phyloP scores from a whole-genome alignment of 2,329 filamentous ascomycete genomes.

The Alternaria arborescens region DNA sequence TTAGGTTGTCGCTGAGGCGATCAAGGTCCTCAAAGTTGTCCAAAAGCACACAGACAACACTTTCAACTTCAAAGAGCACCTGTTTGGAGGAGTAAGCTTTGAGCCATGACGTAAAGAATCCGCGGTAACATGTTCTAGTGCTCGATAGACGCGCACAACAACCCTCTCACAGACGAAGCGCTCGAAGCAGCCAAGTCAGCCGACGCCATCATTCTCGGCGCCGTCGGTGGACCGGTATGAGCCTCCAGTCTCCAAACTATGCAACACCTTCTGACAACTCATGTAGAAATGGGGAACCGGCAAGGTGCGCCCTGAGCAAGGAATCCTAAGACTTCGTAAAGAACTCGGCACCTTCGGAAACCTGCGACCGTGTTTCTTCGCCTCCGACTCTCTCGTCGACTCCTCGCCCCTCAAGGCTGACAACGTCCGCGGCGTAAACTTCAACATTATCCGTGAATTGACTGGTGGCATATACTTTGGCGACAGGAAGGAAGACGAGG shows the following conservation, averaged over 20 bases:
- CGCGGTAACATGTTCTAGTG: slow-evolving; percentile 62
- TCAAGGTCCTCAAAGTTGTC: slow-evolving; percentile 85
- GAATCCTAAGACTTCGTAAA: slow-evolving; percentile 88
- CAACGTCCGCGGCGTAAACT: slow-evolving; percentile 86
- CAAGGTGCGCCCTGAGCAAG: slow-evolving; percentile 88
- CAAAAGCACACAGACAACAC: slow-evolving; percentile 77
- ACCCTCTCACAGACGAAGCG: slow-evolving; percentile 81
- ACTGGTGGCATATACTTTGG: slow-evolving; percentile 97
- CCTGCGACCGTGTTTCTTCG: slow-evolving; percentile 95
- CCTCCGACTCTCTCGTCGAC: slow-evolving; percentile 77
- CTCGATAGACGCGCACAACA: slow-evolving; percentile 85
- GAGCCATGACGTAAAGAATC: not conserved
- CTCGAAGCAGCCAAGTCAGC: slow-evolving; percentile 83
- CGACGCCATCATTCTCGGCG: slow-evolving; percentile 89
- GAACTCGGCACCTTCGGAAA: slow-evolving; percentile 95
- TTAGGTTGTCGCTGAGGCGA: slow-evolving; percentile 81
- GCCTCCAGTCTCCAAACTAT: not conserved
- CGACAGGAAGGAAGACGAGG: slow-evolving; percentile 81
- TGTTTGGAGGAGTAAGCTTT: slow-evolving; percentile 84
- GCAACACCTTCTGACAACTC: slow-evolving; percentile 17
- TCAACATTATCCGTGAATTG: slow-evolving; percentile 90
- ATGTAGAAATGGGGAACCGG: slow-evolving; percentile 87
- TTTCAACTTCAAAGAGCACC: slow-evolving; percentile 90
- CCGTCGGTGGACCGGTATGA: slow-evolving; percentile 87
- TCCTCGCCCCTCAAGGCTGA: slow-evolving; percentile 86